Evolutionary conservation across 345 rosid species (phyloP), one percentile per base, ranked within the genome.

Genomic region (Euphorbia lathyris): DNA sequence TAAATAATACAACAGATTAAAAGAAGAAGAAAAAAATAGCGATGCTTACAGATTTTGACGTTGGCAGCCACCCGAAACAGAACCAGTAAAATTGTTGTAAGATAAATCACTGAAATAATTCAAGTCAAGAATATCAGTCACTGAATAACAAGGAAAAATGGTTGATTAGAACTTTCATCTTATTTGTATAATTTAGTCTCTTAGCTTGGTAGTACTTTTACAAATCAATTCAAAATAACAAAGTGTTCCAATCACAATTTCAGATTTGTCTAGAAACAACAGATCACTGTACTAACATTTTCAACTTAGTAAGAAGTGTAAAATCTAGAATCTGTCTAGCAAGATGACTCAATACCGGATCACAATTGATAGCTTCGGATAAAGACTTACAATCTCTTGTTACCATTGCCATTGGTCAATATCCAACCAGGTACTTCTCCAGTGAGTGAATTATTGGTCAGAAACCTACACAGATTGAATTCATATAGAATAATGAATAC

Each of bases 31-130:
- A 14, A 8, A 4, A 62, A 23, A 4, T 36, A 62, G 71, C 22
- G 68, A 73, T 58, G 62, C 93, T 81, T 80, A 91, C 96, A 87
- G 83, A 7, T 7, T 1, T 1, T 70, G 53, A 59, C 74, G 79
- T 47, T 29, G 71, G 81, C 97, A 94, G 71, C 86, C 72, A 27
- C 7, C 0, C 23, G 53, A 3, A 70, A 83, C 52, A 55, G 89
- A 58, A 30, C 77, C 77, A 0, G 90, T 85, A 76, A 95, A 95
- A 69, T 82, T 95, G 88, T 95, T 95, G 79, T 88, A 87, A 51
- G 98, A 94, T 64, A 91, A 74, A 80, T 94, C 98, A 4, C 98
- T 94, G 87, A 63, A 74, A 75, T 20, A 20, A 69, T 40, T n/a
- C 71, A 69, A 47, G 20, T 64, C 30, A 68, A 36, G 12, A 43